These are phyloP conservation scores for Amoebophrya sp. DNA, from an alignment of 169 alveolate species.

Conservation along the genomic window DNA sequence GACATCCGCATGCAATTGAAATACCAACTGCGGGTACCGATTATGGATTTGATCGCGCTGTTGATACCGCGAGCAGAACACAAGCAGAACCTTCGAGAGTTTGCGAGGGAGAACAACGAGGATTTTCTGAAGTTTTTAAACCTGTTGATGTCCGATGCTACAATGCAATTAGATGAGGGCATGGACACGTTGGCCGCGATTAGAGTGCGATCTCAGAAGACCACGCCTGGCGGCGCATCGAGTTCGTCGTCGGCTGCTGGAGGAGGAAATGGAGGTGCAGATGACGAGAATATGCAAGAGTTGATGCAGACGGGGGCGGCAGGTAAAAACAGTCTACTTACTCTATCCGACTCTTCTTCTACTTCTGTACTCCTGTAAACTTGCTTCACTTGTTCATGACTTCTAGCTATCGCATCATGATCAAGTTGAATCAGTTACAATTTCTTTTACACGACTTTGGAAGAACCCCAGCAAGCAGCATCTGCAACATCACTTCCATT, in stretches of 20 bases:
- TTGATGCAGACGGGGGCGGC: neutral
- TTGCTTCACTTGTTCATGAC: too few relatives aligned
- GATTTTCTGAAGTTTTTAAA: constrained; percentile 31
- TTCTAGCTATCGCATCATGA: too few relatives aligned
- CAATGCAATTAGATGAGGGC: constrained; percentile 33
- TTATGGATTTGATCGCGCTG: constrained; percentile 26
- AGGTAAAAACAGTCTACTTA: neutral
- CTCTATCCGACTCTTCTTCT: too few relatives aligned
- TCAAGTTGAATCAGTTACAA: neutral
- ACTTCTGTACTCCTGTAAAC: too few relatives aligned
- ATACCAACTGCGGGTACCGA: constrained; percentile 32
- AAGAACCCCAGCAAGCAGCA: too few relatives aligned
- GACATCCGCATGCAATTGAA: constrained; percentile 36
- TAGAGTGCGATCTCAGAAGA: neutral
- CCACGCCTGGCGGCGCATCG: neutral
- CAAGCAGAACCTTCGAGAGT: neutral
- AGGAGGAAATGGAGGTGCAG: too few relatives aligned
- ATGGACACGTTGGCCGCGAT: constrained; percentile 34
- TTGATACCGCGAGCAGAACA: constrained; percentile 11
- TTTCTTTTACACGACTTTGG: neutral
- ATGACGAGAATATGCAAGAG: too few relatives aligned
- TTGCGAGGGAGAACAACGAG: neutral
- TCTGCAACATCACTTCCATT: neutral
- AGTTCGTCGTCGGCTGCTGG: neutral
- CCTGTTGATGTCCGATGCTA: constrained; percentile 27